Evolutionary conservation across 2,329 filamentous ascomycete species (phyloP).

Genomic region (Diaporthe ilicicola): DNA sequence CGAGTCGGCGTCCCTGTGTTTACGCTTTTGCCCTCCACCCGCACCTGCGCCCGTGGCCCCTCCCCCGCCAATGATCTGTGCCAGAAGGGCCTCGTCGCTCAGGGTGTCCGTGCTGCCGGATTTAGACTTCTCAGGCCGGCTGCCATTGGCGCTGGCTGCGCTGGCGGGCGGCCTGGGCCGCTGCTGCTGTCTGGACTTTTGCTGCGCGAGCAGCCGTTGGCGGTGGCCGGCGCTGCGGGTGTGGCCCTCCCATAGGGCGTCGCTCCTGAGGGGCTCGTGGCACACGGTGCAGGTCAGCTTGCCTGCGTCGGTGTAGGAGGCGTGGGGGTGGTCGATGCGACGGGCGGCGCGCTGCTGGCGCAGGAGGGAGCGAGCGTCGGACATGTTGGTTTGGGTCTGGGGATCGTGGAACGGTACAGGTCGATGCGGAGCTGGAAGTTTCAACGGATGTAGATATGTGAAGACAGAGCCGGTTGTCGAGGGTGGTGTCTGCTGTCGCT

Average conservation of each 20-base stretch:
- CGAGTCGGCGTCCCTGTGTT: constrained; percentile 40
- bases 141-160: constrained; percentile 33
- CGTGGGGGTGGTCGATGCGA: constrained; percentile 75
- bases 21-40: constrained; percentile 39
- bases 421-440: not conserved
- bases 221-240: constrained; percentile 58
- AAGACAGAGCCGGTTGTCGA: not conserved
- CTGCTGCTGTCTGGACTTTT: constrained; percentile 37
- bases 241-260: constrained; percentile 74
- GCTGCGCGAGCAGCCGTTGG: constrained; percentile 44
- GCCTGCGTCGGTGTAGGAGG: constrained; percentile 72
- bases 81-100: constrained; percentile 41
- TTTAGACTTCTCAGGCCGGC: constrained; percentile 22
- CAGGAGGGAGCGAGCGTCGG: constrained; percentile 81
- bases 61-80: constrained; percentile 30
- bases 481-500: too few relatives aligned
- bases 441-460: not conserved
- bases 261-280: constrained; percentile 69
- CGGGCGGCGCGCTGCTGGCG: constrained; percentile 80
- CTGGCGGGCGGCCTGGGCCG: constrained; percentile 33
- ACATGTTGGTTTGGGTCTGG: constrained; percentile 59
- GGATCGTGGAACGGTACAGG: not conserved
- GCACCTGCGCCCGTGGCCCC: not conserved
- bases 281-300: constrained; percentile 75
- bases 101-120: constrained; percentile 34